Evolutionary conservation across 352 stramenopile species (phyloP).

Genomic region (Globisporangium irregulare): DNA sequence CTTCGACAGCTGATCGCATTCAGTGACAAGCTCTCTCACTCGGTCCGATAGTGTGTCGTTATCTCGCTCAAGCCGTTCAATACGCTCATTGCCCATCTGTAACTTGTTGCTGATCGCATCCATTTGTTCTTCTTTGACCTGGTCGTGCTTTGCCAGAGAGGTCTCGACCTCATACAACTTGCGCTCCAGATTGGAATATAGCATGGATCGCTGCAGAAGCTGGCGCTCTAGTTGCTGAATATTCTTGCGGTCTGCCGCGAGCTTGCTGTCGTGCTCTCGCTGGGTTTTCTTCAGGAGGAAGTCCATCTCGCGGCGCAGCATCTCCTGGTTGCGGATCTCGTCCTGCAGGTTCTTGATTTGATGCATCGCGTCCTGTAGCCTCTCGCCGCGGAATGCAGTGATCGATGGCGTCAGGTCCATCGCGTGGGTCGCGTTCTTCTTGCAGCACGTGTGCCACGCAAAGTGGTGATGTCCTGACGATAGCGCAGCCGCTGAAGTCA

Average conservation of each 20-base stretch:
- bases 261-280: slow-evolving; percentile 69
- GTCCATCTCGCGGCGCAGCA: slow-evolving; percentile 56
- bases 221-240: slow-evolving; percentile 77
- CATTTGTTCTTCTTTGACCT: slow-evolving; percentile 45
- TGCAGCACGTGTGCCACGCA: slow-evolving; percentile 81
- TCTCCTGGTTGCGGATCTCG: slow-evolving; percentile 61
- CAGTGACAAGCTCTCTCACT: slow-evolving; percentile 26
- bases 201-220: slow-evolving; percentile 58
- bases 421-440: slow-evolving; percentile 64
- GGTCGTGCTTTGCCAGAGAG: slow-evolving; percentile 47
- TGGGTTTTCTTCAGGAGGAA: slow-evolving; percentile 72
- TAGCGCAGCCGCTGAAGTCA: neutral
- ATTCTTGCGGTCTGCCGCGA: slow-evolving; percentile 51
- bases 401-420: slow-evolving; percentile 75
- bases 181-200: slow-evolving; percentile 58
- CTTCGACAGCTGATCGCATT: slow-evolving; percentile 33
- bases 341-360: slow-evolving; percentile 49
- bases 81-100: slow-evolving; percentile 23
- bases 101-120: slow-evolving; percentile 29
- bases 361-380: slow-evolving; percentile 55
- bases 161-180: slow-evolving; percentile 76
- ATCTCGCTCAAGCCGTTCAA: slow-evolving; percentile 36
- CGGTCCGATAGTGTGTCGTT: slow-evolving; percentile 31
- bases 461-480: slow-evolving; percentile 34
- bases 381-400: slow-evolving; percentile 66